Percentiles rank a stretch among this genome's conserved stretches.
Conservation (phyloP, 768 basidiomycete genomes). For the Hericium rajendrae region DNA sequence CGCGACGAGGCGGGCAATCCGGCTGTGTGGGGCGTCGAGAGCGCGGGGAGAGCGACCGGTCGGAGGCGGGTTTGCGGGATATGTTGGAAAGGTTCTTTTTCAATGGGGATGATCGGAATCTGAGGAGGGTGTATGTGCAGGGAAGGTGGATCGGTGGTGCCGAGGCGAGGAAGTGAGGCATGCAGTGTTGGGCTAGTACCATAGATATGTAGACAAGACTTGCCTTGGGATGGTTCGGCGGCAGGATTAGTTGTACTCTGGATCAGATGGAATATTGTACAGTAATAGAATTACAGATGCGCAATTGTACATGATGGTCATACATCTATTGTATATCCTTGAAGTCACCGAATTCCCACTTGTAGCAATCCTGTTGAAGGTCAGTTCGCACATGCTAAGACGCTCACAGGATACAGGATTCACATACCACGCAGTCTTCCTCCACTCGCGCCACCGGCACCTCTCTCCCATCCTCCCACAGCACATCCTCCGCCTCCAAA, state of each 20-base stretch:
- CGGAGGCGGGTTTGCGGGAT: constrained; percentile 34
- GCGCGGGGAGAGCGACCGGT: constrained; percentile 17
- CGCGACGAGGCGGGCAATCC: constrained; percentile 43
- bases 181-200: not conserved
- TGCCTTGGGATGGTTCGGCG: too few species aligned
- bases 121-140: constrained; percentile 75
- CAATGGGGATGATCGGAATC: constrained; percentile 80
- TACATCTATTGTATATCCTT: constrained; percentile 5
- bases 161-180: constrained; percentile 16
- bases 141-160: constrained; percentile 71
- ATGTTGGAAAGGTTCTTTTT: constrained; percentile 81
- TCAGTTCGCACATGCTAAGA: not conserved
- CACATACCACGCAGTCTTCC: constrained; percentile 49
- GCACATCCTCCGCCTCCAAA: constrained; percentile 34
- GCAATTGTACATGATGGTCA: not conserved
- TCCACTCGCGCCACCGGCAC: constrained; percentile 54
- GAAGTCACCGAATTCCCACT: constrained; percentile 62
- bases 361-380: constrained; percentile 54
- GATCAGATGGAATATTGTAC: not conserved
- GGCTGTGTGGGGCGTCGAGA: constrained; percentile 43
- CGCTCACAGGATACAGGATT: not conserved
- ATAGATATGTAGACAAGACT: too few species aligned
- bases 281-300: constrained; percentile 3
- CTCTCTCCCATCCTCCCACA: constrained; percentile 35
- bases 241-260: not conserved